These are phyloP conservation scores for Drechslera avenae DNA, from an alignment of 2,329 filamentous ascomycete genomes.

Conservation along the genomic window DNA sequence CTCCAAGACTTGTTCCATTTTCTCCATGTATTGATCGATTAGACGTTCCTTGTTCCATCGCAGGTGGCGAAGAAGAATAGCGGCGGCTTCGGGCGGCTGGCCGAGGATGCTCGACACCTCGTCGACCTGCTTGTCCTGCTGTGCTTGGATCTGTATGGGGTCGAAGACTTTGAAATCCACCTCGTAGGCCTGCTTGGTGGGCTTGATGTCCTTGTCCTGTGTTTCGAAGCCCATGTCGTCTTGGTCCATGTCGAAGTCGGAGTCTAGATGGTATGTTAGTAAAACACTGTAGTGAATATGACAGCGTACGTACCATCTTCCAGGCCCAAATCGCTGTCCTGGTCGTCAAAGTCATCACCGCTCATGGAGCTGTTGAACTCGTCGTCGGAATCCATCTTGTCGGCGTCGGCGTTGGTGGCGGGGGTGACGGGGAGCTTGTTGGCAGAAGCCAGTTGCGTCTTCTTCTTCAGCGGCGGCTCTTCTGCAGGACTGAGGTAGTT, in stretches of 20 bases:
- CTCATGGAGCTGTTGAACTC: slow-evolving; percentile 87
- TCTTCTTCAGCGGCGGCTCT: slow-evolving; percentile 39
- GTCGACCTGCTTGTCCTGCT: slow-evolving; percentile 84
- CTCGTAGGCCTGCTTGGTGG: slow-evolving; percentile 76
- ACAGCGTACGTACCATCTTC: slow-evolving; percentile 48
- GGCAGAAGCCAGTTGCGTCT: slow-evolving; percentile 19
- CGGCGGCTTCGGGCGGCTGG: slow-evolving; percentile 84
- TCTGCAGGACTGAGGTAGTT: slow-evolving; percentile 33
- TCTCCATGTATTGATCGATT: slow-evolving; percentile 96
- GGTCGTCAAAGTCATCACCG: slow-evolving; percentile 75
- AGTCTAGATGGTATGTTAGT: slow-evolving; percentile 48
- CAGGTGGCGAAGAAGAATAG: slow-evolving; percentile 85
- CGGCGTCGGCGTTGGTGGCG: slow-evolving; percentile 41
- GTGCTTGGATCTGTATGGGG: slow-evolving; percentile 78
- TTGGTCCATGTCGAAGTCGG: slow-evolving; percentile 62
- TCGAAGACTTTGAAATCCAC: slow-evolving; percentile 82
- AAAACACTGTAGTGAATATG: slow-evolving; percentile 3
- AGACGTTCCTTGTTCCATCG: slow-evolving; percentile 96
- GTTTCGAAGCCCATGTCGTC: slow-evolving; percentile 65
- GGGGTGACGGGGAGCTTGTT: slow-evolving; percentile 41
- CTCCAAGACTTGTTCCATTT: slow-evolving; percentile 77
- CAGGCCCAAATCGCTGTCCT: slow-evolving; percentile 71
- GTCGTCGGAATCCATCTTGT: slow-evolving; percentile 91
- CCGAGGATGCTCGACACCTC: slow-evolving; percentile 93
- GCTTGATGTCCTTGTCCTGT: slow-evolving; percentile 73